Percentiles rank a stretch among this genome's conserved stretches.
These are phyloP conservation scores for Leccinum arenicola DNA, from an alignment of 768 basidiomycete genomes.

Conservation along the genomic window DNA sequence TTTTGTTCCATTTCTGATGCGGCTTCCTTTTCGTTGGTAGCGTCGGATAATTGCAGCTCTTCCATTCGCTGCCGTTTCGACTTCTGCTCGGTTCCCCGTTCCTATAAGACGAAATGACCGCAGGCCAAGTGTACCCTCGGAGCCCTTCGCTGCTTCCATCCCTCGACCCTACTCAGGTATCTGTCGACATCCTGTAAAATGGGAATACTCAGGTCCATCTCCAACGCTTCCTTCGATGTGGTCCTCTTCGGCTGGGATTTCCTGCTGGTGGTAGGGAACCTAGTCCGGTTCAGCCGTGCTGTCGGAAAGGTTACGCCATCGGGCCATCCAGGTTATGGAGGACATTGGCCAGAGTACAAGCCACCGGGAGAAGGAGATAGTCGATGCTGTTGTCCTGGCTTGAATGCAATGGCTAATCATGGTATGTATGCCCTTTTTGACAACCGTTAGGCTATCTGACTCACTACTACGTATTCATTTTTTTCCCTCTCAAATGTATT, in stretches of 20 bases:
- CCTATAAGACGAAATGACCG: neutral
- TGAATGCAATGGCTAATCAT: slow-evolving; percentile 81
- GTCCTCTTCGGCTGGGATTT: slow-evolving; percentile 11
- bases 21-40: too few species aligned
- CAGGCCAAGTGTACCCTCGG: neutral
- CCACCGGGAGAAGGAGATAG: slow-evolving; percentile 61
- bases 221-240: slow-evolving; percentile 5
- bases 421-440: slow-evolving; percentile 54
- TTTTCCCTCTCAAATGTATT: neutral
- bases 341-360: slow-evolving; percentile 66
- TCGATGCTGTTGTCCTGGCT: slow-evolving; percentile 64
- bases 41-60: too few species aligned
- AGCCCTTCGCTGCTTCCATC: neutral
- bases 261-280: slow-evolving; percentile 13
- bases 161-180: neutral
- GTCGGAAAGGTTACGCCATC: slow-evolving; percentile 51
- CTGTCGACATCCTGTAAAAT: neutral
- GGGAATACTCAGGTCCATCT: slow-evolving; percentile 7
- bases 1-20: too few species aligned
- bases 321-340: slow-evolving; percentile 52
- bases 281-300: slow-evolving; percentile 26
- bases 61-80: neutral
- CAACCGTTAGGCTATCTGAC: slow-evolving; percentile 13
- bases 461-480: neutral
- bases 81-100: neutral